phyloP scores from a whole-genome alignment of 257 asterid genomes.

The Salvia hispanica region DNA sequence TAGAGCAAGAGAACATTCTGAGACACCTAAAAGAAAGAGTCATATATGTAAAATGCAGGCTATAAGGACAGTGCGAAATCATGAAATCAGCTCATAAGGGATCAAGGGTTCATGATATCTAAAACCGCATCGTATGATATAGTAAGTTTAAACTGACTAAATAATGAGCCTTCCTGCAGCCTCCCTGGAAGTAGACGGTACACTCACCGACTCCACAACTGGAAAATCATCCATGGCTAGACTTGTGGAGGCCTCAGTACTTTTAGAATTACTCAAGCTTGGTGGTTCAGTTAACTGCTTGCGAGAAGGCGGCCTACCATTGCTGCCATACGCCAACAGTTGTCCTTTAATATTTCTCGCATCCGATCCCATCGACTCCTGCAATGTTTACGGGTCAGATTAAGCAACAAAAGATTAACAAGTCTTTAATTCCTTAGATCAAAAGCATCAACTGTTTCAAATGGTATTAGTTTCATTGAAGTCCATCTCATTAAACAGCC shows the following conservation, averaged over 20 bases:
- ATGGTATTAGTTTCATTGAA: not conserved
- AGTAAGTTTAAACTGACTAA: not conserved
- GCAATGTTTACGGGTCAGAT: constrained; percentile 36
- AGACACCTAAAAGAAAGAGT: not conserved
- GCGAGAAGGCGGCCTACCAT: constrained; percentile 59
- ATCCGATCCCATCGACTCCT: constrained; percentile 65
- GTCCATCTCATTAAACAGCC: not conserved
- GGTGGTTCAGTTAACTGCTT: constrained; percentile 63
- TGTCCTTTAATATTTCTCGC: constrained; percentile 63
- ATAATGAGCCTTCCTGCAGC: constrained; percentile 57
- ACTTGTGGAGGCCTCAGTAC: constrained; percentile 67
- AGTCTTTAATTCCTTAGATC: not conserved
- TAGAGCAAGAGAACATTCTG: not conserved
- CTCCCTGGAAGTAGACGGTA: constrained; percentile 79
- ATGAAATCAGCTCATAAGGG: not conserved
- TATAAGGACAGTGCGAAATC: not conserved
- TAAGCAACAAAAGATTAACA: not conserved
- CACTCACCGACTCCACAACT: constrained; percentile 60
- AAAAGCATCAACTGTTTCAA: not conserved
- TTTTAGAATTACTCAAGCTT: constrained; percentile 72
- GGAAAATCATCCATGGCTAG: constrained; percentile 66
- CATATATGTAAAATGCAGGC: not conserved
- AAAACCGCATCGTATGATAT: not conserved
- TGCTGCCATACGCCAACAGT: constrained; percentile 53
- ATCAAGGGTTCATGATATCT: not conserved